A percentile compares a stretch with the other conserved stretches of the same genome.
These are phyloP conservation scores for Aspergillus pseudotamarii DNA, from an alignment of 2,329 filamentous ascomycete genomes.

Conservation along the genomic window DNA sequence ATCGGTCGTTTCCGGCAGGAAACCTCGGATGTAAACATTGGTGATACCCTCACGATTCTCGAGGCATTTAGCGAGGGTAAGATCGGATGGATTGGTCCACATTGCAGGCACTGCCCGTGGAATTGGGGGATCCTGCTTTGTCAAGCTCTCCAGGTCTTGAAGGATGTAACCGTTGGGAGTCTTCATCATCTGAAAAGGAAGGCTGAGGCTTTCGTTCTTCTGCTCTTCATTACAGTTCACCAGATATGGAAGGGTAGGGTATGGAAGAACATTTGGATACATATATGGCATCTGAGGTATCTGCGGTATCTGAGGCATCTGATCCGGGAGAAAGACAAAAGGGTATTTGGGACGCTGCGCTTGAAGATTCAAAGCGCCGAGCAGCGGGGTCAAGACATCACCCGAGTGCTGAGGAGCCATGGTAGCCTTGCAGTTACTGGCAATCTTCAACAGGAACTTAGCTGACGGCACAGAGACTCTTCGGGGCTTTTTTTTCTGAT, in stretches of 20 bases:
- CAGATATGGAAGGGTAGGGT: constrained; percentile 38
- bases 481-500: too few relatives aligned
- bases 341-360: constrained; percentile 31
- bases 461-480: neutral
- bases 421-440: neutral
- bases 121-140: constrained; percentile 77
- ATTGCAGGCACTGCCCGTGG: constrained; percentile 88
- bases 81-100: constrained; percentile 77
- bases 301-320: constrained; percentile 31
- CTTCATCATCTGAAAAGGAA: constrained; percentile 50
- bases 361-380: constrained; percentile 32
- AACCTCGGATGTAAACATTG: constrained; percentile 96
- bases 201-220: constrained; percentile 55
- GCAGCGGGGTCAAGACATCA: constrained; percentile 25
- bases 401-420: constrained; percentile 21
- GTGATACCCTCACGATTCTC: constrained; percentile 94
- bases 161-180: constrained; percentile 48
- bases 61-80: constrained; percentile 90
- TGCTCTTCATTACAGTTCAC: constrained; percentile 44
- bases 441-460: neutral
- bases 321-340: constrained; percentile 29
- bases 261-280: constrained; percentile 39
- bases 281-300: constrained; percentile 40
- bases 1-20: constrained; percentile 93
- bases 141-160: constrained; percentile 63